A percentile compares a stretch with the other conserved stretches of the same genome.
These are phyloP conservation scores for Drechslera avenae DNA, from an alignment of 2,329 filamentous ascomycete species.

Conservation along the genomic window DNA sequence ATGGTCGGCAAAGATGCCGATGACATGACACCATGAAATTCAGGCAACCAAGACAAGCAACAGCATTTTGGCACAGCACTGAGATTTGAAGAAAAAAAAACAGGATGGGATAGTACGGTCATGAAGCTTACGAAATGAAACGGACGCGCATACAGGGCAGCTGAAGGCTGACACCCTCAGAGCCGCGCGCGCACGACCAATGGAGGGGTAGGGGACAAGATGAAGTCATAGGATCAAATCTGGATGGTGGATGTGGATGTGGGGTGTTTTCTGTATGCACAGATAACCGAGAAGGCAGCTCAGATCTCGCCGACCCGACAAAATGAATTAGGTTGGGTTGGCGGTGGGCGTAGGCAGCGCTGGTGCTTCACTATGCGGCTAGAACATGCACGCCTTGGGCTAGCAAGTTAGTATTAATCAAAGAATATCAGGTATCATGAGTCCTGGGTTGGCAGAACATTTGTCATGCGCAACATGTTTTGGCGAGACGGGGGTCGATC, in stretches of 20 bases:
- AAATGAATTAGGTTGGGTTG: slow-evolving; percentile 2
- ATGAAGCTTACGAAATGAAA: slow-evolving; percentile 6
- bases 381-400: slow-evolving; percentile 6
- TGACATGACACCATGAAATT: not conserved
- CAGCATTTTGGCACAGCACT: too few species aligned
- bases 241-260: slow-evolving; percentile 4
- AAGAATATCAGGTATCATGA: slow-evolving; percentile 12
- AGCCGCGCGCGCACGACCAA: slow-evolving; percentile 8
- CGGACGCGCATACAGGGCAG: slow-evolving; percentile 3
- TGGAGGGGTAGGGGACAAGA: slow-evolving; percentile 15
- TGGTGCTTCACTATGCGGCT: slow-evolving; percentile 13
- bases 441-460: slow-evolving; percentile 3
- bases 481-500: not conserved
- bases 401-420: slow-evolving; percentile 22
- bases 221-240: slow-evolving; percentile 21
- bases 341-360: not conserved
- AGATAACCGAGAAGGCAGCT: slow-evolving; percentile 17
- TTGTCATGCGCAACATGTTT: slow-evolving; percentile 10
- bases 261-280: slow-evolving; percentile 5
- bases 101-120: not conserved
- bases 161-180: slow-evolving; percentile 7
- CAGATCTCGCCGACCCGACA: slow-evolving; percentile 15
- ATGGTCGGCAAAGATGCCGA: not conserved
- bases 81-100: not conserved
- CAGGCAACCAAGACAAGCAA: not conserved